A percentile compares a stretch with the other conserved stretches of the same genome.
phyloP scores from a whole-genome alignment of 2,329 filamentous ascomycete species.

The Fusarium sp. region DNA sequence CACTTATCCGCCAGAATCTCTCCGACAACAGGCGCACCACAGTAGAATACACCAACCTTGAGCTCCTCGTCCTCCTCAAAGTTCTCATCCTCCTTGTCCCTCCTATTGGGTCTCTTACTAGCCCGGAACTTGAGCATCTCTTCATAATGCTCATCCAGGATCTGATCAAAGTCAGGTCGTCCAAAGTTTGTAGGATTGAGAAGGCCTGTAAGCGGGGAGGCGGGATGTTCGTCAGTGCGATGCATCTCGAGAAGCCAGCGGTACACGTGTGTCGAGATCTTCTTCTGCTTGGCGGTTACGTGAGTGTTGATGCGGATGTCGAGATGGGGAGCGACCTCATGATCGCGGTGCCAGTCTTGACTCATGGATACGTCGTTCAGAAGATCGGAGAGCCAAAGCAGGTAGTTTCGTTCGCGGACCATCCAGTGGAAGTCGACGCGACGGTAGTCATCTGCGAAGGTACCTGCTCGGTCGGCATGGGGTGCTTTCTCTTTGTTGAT shows the following conservation, averaged over 20 bases:
- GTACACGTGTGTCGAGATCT: conserved; percentile 65
- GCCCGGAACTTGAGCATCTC: conserved; percentile 59
- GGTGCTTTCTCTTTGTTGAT: conserved; percentile 32
- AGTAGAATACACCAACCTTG: conserved; percentile 68
- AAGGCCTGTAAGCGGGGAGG: conserved; percentile 65
- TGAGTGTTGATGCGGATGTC: conserved; percentile 68
- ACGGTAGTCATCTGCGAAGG: conserved; percentile 56
- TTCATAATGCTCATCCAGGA: conserved; percentile 65
- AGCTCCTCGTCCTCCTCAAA: conserved; percentile 50
- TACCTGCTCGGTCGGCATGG: conserved; percentile 32
- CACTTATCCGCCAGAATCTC: conserved; percentile 67
- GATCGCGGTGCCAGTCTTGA: conserved; percentile 53
- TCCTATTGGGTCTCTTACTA: conserved; percentile 22
- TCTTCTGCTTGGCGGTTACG: conserved; percentile 65
- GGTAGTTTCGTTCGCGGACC: conserved; percentile 66
- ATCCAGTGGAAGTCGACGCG: conserved; percentile 71
- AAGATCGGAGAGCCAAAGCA: conserved; percentile 68
- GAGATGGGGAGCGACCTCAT: conserved; percentile 54
- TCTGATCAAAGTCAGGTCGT: conserved; percentile 63
- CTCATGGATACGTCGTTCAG: conserved; percentile 61
- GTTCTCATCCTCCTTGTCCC: not conserved
- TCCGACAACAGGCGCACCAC: conserved; percentile 66
- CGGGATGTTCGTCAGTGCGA: conserved; percentile 62
- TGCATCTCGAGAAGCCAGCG: conserved; percentile 68
- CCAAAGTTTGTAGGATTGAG: conserved; percentile 66